Base-by-base conservation (phyloP, 2,329 filamentous ascomycete genomes). In the Fusarium napiforme region DNA sequence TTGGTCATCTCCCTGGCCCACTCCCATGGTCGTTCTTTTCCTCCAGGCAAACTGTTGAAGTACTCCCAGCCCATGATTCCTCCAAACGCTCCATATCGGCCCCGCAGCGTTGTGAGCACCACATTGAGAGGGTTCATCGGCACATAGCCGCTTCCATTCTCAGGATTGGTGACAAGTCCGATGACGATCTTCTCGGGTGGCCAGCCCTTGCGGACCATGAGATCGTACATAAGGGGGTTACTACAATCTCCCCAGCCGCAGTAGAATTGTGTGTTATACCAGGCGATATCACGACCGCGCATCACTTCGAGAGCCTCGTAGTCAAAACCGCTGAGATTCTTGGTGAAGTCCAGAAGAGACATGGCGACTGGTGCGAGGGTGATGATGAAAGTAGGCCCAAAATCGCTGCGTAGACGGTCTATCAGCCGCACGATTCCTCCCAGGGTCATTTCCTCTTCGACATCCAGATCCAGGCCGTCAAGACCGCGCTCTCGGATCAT, bases 21-120 rank as follows among this genome's bases (percentile, higher is more conserved):
- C 74, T 93, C 86, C 92, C 92, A 96, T 0, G 93, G 93, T 62
- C 86, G 83, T 18, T 85, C 84, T 5, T 79, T 79, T 30, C 89
- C 91, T 2, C 91, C 92, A 0, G 93, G 93, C 65, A 91, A 81
- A 62, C 92, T 90, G 84, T 97, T 97, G 84, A 96, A 97, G 80
- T 96, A 97, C 83, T 98, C 95, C 95, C 95, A 98, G 5, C 94
- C 94, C 91, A 96, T 96, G 11, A 98, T 91, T 2, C 95, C 95
- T 2, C 95, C 95, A 80, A 97, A 96, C 2, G 84, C 84, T 3
- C 89, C 88, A 76, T 93, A 93, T 60, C 83, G 80, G 6, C 75
- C 77, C n/a, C 81, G 78, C 32, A 90, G 76, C 6, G 82, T 78
- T 18, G 78, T 74, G 6, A 89, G 78, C 1, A 87, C 85, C 12